Evolutionary conservation across 2,329 filamentous ascomycete species (phyloP).

Genomic region (Trichoderma koningii): DNA sequence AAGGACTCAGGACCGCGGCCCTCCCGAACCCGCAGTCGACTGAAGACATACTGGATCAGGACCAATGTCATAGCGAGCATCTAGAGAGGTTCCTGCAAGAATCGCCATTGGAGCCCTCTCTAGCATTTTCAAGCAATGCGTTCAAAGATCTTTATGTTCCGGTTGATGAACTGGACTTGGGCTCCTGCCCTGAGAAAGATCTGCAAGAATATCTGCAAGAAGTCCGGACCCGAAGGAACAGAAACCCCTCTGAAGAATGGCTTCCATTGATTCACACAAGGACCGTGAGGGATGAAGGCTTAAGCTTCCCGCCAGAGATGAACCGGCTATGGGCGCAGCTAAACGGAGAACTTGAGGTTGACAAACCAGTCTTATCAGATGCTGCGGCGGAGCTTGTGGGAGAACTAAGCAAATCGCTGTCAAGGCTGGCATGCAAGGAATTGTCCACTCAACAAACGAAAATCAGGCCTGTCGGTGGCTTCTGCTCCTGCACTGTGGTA

Average conservation of each 20-base stretch:
- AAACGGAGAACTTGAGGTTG: slow-evolving; percentile 35
- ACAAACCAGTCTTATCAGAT: slow-evolving; percentile 22
- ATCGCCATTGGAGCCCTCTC: slow-evolving; percentile 3
- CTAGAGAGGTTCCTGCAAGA: slow-evolving; percentile 1
- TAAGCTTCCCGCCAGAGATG: slow-evolving; percentile 33
- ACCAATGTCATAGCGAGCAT: background rate
- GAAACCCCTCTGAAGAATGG: slow-evolving; percentile 35
- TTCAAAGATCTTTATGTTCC: slow-evolving; percentile 30
- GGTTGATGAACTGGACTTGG: slow-evolving; percentile 34
- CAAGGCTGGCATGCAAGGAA: background rate
- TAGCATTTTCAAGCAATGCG: background rate
- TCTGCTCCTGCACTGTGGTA: background rate
- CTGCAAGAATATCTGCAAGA: slow-evolving; percentile 30
- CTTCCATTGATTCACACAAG: slow-evolving; percentile 36
- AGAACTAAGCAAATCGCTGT: background rate
- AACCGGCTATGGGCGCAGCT: slow-evolving; percentile 34
- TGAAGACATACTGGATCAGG: slow-evolving; percentile 10
- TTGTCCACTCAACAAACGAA: background rate
- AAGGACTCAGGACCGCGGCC: slow-evolving; percentile 27
- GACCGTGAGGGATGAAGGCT: slow-evolving; percentile 35
- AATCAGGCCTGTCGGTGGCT: slow-evolving; percentile 1
- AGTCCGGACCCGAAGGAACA: slow-evolving; percentile 29
- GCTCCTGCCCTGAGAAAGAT: slow-evolving; percentile 32
- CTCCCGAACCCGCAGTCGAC: background rate
- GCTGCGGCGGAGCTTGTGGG: background rate